Conservation (phyloP, 228 moss, liverwort and hornwort genomes). For the Sphagnum fallax region DNA sequence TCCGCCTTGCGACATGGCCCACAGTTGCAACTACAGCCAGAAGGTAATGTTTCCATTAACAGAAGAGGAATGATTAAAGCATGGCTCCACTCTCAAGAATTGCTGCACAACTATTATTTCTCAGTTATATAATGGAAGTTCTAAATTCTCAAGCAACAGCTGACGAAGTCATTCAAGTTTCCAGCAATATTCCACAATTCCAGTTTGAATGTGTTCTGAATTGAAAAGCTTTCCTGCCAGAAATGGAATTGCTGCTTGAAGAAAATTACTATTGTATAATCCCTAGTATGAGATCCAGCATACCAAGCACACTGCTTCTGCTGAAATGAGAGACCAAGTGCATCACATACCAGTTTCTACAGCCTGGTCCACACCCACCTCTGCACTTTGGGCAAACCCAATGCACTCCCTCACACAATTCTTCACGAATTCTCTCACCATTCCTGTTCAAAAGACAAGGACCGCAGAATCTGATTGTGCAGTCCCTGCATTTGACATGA, state of each 20-base stretch:
- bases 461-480: conserved; percentile 27
- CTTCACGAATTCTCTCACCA: conserved; percentile 19
- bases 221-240: background rate
- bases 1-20: conserved; percentile 64
- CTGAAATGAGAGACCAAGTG: too few species aligned
- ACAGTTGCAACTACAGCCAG: conserved; percentile 38
- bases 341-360: conserved; percentile 28
- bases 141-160: too few species aligned
- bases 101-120: background rate
- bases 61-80: background rate
- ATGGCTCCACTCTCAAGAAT: background rate
- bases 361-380: conserved; percentile 40
- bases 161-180: too few species aligned
- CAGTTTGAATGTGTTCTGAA: background rate
- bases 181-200: too few species aligned
- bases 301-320: too few species aligned
- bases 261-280: background rate
- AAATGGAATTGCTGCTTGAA: background rate
- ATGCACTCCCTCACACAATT: conserved; percentile 8
- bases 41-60: background rate
- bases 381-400: conserved; percentile 52
- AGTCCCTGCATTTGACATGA: conserved; percentile 33
- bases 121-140: too few species aligned
- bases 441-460: conserved; percentile 33
- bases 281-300: background rate